Evolutionary conservation across 2,329 filamentous ascomycete species (phyloP).

Genomic region (Pyricularia sp.): DNA sequence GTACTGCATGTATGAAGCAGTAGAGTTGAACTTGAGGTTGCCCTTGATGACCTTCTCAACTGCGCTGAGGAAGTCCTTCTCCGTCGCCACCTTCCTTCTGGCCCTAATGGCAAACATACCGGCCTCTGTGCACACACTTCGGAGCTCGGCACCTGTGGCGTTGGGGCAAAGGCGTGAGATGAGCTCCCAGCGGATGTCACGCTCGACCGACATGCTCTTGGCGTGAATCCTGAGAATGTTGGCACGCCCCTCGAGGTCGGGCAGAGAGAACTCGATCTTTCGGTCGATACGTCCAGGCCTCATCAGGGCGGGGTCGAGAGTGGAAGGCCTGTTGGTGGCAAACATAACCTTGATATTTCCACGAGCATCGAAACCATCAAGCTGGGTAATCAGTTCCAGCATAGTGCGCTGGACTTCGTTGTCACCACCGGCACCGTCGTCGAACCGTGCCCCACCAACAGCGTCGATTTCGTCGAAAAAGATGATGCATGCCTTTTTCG

Average conservation of each 20-base stretch:
- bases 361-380: constrained; percentile 96
- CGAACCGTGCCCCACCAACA: constrained; percentile 97
- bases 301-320: constrained; percentile 89
- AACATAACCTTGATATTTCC: constrained; percentile 99
- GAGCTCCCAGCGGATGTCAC: constrained; percentile 97
- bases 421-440: constrained; percentile 93
- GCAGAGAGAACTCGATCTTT: constrained; percentile 97
- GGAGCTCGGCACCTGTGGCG: constrained; percentile 88
- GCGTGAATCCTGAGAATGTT: constrained; percentile 98
- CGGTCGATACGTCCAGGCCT: constrained; percentile 95
- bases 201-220: constrained; percentile 99
- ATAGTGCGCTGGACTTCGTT: constrained; percentile 97
- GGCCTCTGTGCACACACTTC: constrained; percentile 94
- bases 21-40: constrained; percentile 98
- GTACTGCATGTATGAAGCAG: constrained; percentile 97
- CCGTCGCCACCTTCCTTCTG: constrained; percentile 90
- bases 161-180: constrained; percentile 97
- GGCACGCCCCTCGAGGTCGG: constrained; percentile 91
- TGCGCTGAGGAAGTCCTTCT: constrained; percentile 96
- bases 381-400: constrained; percentile 95
- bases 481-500: constrained; percentile 99
- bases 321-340: constrained; percentile 99
- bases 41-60: constrained; percentile 99
- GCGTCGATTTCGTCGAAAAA: constrained; percentile 99
- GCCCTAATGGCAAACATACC: constrained; percentile 97